These are phyloP conservation scores for Penicillium fuscoglaucum DNA, from an alignment of 2,329 filamentous ascomycete species.

Conservation along the genomic window DNA sequence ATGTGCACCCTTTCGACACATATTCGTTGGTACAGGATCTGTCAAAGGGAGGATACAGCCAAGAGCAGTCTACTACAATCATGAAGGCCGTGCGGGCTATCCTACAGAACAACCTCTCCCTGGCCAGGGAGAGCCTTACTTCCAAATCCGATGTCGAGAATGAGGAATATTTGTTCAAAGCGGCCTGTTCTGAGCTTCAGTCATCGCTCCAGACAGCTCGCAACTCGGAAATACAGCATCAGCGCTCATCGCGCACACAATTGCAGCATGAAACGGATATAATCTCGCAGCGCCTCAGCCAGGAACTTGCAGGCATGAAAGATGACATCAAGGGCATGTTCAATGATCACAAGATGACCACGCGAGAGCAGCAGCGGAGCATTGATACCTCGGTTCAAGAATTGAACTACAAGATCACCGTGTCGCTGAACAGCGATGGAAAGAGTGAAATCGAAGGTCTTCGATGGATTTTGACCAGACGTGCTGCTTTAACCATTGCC, in stretches of 20 bases:
- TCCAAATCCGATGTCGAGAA: slow-evolving; percentile 94
- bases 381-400: slow-evolving; percentile 90
- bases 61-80: slow-evolving; percentile 72
- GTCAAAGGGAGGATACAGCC: slow-evolving; percentile 67
- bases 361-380: slow-evolving; percentile 80
- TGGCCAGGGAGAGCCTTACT: slow-evolving; percentile 77
- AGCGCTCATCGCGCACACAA: slow-evolving; percentile 78
- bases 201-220: slow-evolving; percentile 81
- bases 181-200: slow-evolving; percentile 86
- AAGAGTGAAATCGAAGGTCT: slow-evolving; percentile 90
- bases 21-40: slow-evolving; percentile 85
- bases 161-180: slow-evolving; percentile 88
- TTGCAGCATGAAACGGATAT: slow-evolving; percentile 97
- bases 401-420: slow-evolving; percentile 94
- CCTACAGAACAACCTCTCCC: slow-evolving; percentile 74
- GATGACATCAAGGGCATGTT: slow-evolving; percentile 96
- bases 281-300: slow-evolving; percentile 76
- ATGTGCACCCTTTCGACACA: slow-evolving; percentile 95
- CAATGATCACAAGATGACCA: slow-evolving; percentile 91
- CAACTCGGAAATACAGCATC: slow-evolving; percentile 73
- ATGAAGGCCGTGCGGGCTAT: slow-evolving; percentile 90
- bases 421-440: slow-evolving; percentile 82
- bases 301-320: slow-evolving; percentile 77
- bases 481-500: slow-evolving; percentile 62
- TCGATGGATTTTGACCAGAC: slow-evolving; percentile 75